Percentiles rank a stretch among this genome's conserved stretches.
Evolutionary conservation across 2,329 filamentous ascomycete genomes (phyloP).

Genomic region (Cercospora zeina): DNA sequence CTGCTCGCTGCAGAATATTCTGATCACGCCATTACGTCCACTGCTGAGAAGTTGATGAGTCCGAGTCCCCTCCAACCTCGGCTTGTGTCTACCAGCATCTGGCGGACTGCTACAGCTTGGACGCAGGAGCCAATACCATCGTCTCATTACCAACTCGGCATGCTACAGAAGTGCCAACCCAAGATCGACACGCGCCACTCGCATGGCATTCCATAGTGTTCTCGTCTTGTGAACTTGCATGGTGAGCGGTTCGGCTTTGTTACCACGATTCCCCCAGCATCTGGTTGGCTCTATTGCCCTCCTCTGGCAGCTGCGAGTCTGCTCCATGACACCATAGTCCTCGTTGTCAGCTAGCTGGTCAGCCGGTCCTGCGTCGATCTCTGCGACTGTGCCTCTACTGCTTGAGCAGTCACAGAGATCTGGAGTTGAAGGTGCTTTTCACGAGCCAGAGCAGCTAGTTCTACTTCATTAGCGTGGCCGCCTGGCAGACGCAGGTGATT

Average conservation of each 20-base stretch:
- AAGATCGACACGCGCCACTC: background rate
- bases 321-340: background rate
- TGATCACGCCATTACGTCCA: background rate
- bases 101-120: background rate
- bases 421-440: background rate
- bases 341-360: background rate
- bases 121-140: background rate
- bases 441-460: background rate
- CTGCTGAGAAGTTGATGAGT: background rate
- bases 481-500: background rate
- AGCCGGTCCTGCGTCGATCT: background rate
- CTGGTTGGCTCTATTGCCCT: background rate
- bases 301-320: background rate
- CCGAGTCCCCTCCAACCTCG: background rate
- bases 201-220: background rate
- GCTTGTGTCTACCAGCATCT: background rate
- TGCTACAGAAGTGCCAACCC: background rate
- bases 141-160: background rate
- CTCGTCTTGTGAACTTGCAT: background rate
- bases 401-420: background rate
- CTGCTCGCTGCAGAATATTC: background rate
- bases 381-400: background rate
- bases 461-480: background rate
- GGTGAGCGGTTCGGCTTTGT: too few relatives aligned
- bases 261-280: background rate